Conservation (phyloP, 306 rosid genomes). For the Medicago lupulina region DNA sequence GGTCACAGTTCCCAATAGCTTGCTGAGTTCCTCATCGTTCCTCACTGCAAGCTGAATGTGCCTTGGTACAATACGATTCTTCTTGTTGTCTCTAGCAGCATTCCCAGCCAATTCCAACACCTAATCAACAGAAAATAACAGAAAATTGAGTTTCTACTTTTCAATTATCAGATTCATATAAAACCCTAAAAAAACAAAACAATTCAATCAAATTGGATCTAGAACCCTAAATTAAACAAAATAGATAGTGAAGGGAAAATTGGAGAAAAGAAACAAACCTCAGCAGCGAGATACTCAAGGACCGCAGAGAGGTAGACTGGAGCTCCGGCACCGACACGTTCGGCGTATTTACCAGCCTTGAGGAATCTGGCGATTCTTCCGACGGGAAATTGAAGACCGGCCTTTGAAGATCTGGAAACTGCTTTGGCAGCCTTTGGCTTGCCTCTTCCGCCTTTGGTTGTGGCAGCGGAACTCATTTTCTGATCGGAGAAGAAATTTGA, state of each 20-base stretch:
- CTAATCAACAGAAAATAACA: constrained; percentile 21
- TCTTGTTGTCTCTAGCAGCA: constrained; percentile 94
- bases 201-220: background rate
- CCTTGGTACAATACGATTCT: constrained; percentile 86
- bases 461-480: constrained; percentile 76
- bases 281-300: constrained; percentile 89
- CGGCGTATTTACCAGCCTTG: constrained; percentile 88
- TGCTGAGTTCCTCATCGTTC: constrained; percentile 85
- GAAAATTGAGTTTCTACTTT: no score
- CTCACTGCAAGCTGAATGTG: constrained; percentile 88
- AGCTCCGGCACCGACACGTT: constrained; percentile 94
- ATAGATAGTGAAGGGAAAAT: background rate
- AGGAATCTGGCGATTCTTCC: constrained; percentile 87
- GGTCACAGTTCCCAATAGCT: constrained; percentile 78
- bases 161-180: background rate
- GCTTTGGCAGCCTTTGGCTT: constrained; percentile 90
- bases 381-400: constrained; percentile 90
- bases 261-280: constrained; percentile 48
- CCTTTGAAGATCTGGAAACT: constrained; percentile 80
- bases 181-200: background rate
- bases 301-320: constrained; percentile 92
- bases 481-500: background rate
- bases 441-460: constrained; percentile 93
- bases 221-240: background rate
- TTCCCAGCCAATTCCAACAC: constrained; percentile 85